These are phyloP conservation scores for Chrysoporthe puriensis DNA, from an alignment of 2,329 filamentous ascomycete species.

Conservation along the genomic window DNA sequence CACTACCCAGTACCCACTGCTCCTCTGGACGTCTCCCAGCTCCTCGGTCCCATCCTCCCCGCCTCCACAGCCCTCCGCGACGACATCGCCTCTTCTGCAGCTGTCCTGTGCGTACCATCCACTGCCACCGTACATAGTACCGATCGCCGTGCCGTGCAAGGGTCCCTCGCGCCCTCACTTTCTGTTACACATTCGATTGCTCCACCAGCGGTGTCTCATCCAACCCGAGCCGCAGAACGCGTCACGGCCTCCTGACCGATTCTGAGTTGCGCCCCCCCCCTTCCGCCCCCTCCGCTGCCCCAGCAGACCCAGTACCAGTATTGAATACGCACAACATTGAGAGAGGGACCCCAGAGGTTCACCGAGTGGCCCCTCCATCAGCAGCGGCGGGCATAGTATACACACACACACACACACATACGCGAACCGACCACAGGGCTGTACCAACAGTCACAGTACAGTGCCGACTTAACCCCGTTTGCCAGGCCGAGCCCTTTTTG, in stretches of 20 bases:
- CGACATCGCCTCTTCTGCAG: not conserved
- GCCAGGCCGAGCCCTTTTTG: not conserved
- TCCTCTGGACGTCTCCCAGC: not conserved
- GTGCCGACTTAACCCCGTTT: not conserved
- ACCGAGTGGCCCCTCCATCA: constrained; percentile 6
- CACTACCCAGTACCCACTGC: not conserved
- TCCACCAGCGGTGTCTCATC: constrained; percentile 6
- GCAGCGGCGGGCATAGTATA: not conserved
- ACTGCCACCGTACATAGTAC: not conserved
- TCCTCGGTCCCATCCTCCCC: not conserved
- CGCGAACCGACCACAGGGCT: not conserved
- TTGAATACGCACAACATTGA: not conserved
- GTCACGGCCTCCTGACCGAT: constrained; percentile 12
- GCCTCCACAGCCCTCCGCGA: not conserved
- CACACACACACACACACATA: not conserved
- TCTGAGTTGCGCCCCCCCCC: constrained; percentile 8
- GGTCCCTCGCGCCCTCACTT: constrained; percentile 1
- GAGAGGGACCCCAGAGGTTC: not conserved
- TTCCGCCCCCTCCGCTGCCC: not conserved
- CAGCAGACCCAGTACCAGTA: not conserved
- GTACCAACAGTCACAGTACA: not conserved
- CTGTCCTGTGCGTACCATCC: not conserved
- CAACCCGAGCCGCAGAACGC: constrained; percentile 8
- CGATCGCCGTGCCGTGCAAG: not conserved
- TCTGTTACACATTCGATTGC: constrained; percentile 20